phyloP scores from a whole-genome alignment of 805 yeast genomes.

The Isabelozyma heimii region DNA sequence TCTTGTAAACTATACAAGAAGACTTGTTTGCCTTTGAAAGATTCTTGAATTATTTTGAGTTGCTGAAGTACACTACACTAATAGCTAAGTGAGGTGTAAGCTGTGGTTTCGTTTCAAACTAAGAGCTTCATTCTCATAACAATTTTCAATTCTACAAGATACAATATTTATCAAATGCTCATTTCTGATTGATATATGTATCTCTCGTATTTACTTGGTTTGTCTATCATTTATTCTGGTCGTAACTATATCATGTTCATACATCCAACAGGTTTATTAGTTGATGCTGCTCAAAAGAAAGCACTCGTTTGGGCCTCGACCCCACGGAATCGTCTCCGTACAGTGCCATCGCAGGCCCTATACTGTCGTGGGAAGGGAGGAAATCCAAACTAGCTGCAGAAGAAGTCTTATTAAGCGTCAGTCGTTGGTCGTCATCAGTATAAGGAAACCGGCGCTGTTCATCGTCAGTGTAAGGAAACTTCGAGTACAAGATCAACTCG shows the following conservation, averaged over 20 bases:
- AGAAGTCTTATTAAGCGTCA: background rate
- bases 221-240: background rate
- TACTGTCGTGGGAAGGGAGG: conserved; percentile 1
- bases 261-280: conserved; percentile 4
- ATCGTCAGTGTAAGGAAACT: conserved; percentile 11
- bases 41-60: too few relatives aligned
- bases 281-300: conserved; percentile 12
- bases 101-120: too few relatives aligned
- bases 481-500: conserved; percentile 10
- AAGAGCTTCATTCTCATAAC: too few relatives aligned
- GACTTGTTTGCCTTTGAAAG: too few relatives aligned
- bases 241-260: background rate
- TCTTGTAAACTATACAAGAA: too few relatives aligned
- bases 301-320: conserved; percentile 5
- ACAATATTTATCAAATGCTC: too few relatives aligned
- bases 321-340: background rate
- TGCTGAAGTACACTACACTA: too few relatives aligned
- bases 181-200: too few relatives aligned
- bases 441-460: conserved; percentile 2
- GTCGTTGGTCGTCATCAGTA: conserved; percentile 1
- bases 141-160: too few relatives aligned
- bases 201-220: too few relatives aligned
- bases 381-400: background rate
- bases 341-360: conserved; percentile 1
- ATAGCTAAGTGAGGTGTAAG: too few relatives aligned